Evolutionary conservation across 2,329 filamentous ascomycete species (phyloP).

Genomic region (Microascus cirrosus): DNA sequence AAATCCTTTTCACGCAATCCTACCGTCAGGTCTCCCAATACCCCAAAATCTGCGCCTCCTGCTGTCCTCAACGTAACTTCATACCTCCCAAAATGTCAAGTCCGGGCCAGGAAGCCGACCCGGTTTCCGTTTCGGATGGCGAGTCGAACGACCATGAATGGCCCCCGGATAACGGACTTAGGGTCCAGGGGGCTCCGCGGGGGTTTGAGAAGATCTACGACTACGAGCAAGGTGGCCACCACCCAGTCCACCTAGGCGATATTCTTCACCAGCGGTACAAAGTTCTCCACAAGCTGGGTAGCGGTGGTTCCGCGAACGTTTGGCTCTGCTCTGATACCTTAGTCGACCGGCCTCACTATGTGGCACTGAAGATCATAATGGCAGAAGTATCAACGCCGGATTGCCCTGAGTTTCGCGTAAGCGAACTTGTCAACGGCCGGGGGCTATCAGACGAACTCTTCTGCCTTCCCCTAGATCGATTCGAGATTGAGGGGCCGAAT

Average conservation of each 20-base stretch:
- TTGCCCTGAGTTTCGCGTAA: not conserved
- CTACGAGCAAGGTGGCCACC: too few relatives aligned
- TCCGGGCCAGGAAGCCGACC: too few relatives aligned
- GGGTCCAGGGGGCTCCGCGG: not conserved
- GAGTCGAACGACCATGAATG: too few relatives aligned
- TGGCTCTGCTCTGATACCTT: not conserved
- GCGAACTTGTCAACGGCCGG: not conserved
- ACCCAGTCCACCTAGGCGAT: too few relatives aligned
- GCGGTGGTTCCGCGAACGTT: not conserved
- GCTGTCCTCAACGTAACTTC: too few relatives aligned
- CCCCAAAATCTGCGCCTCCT: too few relatives aligned
- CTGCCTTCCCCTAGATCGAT: not conserved
- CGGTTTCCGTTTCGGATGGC: too few relatives aligned
- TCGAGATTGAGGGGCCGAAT: not conserved
- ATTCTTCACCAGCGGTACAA: too few relatives aligned
- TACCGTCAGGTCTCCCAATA: too few relatives aligned
- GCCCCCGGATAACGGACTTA: not conserved
- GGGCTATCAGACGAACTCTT: not conserved
- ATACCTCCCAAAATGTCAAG: too few relatives aligned
- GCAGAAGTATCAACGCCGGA: not conserved
- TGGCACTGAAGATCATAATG: not conserved
- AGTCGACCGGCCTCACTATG: not conserved
- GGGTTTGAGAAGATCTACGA: conserved; percentile 5
- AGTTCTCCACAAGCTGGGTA: not conserved
- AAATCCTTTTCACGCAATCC: too few relatives aligned